Evolutionary conservation across 2,329 filamentous ascomycete genomes (phyloP).

Genomic region (Diaporthe nobilis): DNA sequence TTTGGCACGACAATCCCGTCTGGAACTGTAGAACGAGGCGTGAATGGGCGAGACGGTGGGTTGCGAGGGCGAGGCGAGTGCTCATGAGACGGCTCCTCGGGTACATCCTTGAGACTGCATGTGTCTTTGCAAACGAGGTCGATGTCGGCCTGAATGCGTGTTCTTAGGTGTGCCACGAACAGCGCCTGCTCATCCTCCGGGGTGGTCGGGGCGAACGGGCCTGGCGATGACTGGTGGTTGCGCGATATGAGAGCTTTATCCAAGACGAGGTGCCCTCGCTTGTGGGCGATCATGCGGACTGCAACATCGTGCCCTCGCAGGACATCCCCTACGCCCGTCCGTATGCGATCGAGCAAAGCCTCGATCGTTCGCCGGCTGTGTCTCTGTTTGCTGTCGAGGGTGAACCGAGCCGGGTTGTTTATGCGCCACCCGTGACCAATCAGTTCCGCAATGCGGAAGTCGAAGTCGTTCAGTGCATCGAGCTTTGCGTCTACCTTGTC

Average conservation of each 20-base stretch:
- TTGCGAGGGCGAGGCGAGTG: constrained; percentile 21
- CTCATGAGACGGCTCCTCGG: constrained; percentile 45
- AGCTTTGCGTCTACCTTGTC: constrained; percentile 59
- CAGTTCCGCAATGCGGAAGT: constrained; percentile 62
- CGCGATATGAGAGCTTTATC: constrained; percentile 62
- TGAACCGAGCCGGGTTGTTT: constrained; percentile 61
- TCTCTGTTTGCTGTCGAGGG: constrained; percentile 57
- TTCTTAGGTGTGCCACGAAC: constrained; percentile 57
- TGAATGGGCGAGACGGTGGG: constrained; percentile 25
- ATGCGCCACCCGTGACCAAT: constrained; percentile 61
- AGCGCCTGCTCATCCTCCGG: constrained; percentile 45
- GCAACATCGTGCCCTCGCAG: constrained; percentile 62
- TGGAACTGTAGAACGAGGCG: constrained; percentile 20
- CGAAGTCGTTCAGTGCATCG: constrained; percentile 61
- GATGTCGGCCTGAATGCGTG: constrained; percentile 63
- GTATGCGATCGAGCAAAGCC: constrained; percentile 65
- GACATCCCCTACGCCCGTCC: constrained; percentile 64
- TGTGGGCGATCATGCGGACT: constrained; percentile 63
- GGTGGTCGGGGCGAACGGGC: not conserved
- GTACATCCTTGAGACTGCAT: constrained; percentile 58
- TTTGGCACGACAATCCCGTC: not conserved
- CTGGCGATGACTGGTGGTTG: constrained; percentile 49
- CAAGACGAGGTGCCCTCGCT: constrained; percentile 67
- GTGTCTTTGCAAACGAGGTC: constrained; percentile 66
- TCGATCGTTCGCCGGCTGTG: constrained; percentile 61